Base-by-base conservation (phyloP, 768 basidiomycete species). In the Cystobasidium tubakii region DNA sequence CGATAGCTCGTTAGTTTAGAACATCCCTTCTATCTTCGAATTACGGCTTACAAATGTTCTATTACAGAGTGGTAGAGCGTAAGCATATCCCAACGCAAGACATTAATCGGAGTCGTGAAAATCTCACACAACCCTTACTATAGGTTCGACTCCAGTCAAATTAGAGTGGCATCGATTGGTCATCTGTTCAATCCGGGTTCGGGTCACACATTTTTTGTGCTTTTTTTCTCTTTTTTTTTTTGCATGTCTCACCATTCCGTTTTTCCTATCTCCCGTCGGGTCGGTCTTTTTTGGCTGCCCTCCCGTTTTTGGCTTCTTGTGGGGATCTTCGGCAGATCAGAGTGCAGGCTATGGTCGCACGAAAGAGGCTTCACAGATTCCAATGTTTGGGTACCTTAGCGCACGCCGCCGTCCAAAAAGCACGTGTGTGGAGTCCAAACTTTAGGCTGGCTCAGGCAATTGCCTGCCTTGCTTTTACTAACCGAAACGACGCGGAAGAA, bases 151-250 rank as follows among this genome's bases (percentile, higher is more conserved):
- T 60, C 57, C 57, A 60, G 57, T 60, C 57, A 4, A 6, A 27
- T n/a, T 60, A 25, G 57, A 60, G 57, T 60, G 57, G 57, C 57
- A 60, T 60, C 57, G 57, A 60, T 60, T 60, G 57, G 57, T 60
- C 57, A 60, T 60, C 57, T 60, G 57, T 60, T 60, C 57, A 60
- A 60, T 60, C 57, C 57, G 57, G 57, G 57, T 60, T 60, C 57
- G 57, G 57, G 57, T 60, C 57, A 60, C 33, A 15, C 57, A 15
- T 60, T 54, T 60, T 60, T 60, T 34, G 12, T 29, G 2, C 33
- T 34, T 60, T 60, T 60, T 25, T 60, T 12, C 57, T 15, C 33
- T 31, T 25, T 34, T 15, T 60, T 29, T 29, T 54, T n/a, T 54
- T 54, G 7, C 39, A 15, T 39, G 39, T n/a, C 39, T 39, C 15